Percentiles rank a stretch among this genome's conserved stretches.
These are phyloP conservation scores for Populus simonii DNA, from an alignment of 345 rosid species.

Conservation along the genomic window DNA sequence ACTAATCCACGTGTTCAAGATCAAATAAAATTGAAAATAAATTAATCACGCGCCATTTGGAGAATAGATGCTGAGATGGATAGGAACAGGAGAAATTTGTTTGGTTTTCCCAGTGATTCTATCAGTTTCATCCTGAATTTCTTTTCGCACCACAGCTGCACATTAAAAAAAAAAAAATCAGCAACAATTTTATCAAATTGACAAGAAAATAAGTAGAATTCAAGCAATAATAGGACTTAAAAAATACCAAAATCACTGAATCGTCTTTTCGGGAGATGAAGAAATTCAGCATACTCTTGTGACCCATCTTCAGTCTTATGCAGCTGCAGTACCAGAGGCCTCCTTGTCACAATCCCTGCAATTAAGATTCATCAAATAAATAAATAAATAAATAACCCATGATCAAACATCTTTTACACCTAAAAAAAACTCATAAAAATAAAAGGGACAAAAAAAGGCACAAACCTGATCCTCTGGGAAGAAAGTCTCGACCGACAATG, in stretches of 20 bases:
- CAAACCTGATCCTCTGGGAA: slow-evolving; percentile 96
- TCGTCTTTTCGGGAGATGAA: slow-evolving; percentile 34
- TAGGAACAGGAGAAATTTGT: slow-evolving; percentile 92
- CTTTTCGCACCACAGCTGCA: slow-evolving; percentile 76
- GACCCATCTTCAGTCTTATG: slow-evolving; percentile 38
- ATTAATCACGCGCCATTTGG: slow-evolving; percentile 51
- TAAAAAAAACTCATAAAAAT: neutral
- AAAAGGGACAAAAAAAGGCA: neutral
- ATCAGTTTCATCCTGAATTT: slow-evolving; percentile 94
- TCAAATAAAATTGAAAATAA: neutral
- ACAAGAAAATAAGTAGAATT: neutral
- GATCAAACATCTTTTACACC: neutral
- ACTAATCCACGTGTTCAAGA: neutral
- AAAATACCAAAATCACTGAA: slow-evolving; percentile 37
- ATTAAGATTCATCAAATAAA: neutral
- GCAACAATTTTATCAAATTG: neutral
- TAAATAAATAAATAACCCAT: neutral
- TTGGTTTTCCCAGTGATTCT: slow-evolving; percentile 76
- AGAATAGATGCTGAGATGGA: slow-evolving; percentile 91
- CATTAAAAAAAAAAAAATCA: neutral
- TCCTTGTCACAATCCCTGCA: slow-evolving; percentile 66
- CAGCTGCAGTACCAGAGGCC: slow-evolving; percentile 46
- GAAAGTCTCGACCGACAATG: slow-evolving; percentile 90
- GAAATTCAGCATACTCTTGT: slow-evolving; percentile 41
- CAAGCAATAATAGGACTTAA: neutral